Conservation (phyloP, 139 green algal genomes). For the Volvox africanus region DNA sequence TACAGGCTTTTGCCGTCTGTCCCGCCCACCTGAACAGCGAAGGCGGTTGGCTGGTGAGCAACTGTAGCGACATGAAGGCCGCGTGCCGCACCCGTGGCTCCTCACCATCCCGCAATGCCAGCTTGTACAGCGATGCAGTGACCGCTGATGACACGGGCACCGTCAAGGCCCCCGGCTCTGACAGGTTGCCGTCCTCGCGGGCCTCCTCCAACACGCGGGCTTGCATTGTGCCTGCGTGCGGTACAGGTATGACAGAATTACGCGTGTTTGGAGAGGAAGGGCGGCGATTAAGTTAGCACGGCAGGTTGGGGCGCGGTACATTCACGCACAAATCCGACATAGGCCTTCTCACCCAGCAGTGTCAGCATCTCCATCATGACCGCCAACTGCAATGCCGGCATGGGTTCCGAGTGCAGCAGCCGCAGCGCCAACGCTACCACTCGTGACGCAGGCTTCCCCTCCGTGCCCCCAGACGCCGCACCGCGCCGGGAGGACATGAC, state of each 20-base stretch:
- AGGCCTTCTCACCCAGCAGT: constrained; percentile 24
- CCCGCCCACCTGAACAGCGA: constrained; percentile 40
- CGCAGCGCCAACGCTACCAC: constrained; percentile 29
- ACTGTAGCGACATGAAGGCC: constrained; percentile 42
- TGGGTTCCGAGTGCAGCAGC: constrained; percentile 30
- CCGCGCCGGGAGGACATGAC: background rate
- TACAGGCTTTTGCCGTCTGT: no score
- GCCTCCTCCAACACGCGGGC: constrained; percentile 31
- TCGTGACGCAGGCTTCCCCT: constrained; percentile 19
- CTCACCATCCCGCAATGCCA: constrained; percentile 17
- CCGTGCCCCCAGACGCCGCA: background rate
- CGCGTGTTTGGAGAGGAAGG: no score
- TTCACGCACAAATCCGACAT: no score
- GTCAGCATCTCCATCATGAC: constrained; percentile 13
- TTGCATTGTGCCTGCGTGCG: constrained; percentile 30
- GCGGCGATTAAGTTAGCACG: no score
- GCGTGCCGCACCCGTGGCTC: constrained; percentile 11
- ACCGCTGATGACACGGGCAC: background rate
- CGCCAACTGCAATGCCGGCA: background rate
- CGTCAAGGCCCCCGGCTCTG: background rate
- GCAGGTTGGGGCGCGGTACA: no score
- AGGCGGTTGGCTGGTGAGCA: constrained; percentile 32
- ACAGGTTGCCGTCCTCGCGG: background rate
- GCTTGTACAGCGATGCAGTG: background rate
- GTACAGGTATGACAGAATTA: no score